Conservation (phyloP, 345 rosid species). For the Populus pruinosa region DNA sequence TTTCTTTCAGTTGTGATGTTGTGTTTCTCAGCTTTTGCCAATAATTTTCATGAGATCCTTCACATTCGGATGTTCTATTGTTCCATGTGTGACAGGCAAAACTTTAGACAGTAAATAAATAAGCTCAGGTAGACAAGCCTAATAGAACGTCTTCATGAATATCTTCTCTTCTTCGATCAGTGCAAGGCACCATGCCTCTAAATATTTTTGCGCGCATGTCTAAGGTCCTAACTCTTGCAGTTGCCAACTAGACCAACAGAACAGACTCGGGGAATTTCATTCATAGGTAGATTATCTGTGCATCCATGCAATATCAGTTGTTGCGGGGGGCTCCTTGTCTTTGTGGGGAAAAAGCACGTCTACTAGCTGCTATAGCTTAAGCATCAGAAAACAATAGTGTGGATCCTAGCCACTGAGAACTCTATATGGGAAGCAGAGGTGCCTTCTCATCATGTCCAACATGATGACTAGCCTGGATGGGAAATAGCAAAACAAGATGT, state of each 20-base stretch:
- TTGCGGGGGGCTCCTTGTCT: not conserved
- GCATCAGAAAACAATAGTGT: not conserved
- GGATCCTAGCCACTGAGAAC: not conserved
- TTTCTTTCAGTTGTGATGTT: not conserved
- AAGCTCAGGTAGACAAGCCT: not conserved
- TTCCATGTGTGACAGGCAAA: not conserved
- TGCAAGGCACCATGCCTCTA: not conserved
- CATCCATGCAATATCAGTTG: not conserved
- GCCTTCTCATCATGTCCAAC: conserved; percentile 49
- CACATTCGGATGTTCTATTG: not conserved
- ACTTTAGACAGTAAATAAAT: not conserved
- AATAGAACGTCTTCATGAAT: not conserved
- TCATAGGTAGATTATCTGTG: not conserved
- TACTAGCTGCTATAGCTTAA: not conserved
- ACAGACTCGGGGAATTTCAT: not conserved
- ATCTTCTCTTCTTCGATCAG: not conserved
- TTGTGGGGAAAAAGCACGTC: not conserved
- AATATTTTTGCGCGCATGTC: not conserved
- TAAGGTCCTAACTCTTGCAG: not conserved
- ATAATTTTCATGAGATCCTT: not conserved
- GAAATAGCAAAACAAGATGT: not conserved
- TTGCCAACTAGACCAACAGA: not conserved
- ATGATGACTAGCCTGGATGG: conserved; percentile 48
- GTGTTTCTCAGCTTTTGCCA: not conserved
- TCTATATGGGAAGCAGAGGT: conserved; percentile 57